Percentiles rank a stretch among this genome's conserved stretches.
These are phyloP conservation scores for Syncephalastrum racemosum DNA, from an alignment of 371 early-diverging fungal species.

Conservation along the genomic window DNA sequence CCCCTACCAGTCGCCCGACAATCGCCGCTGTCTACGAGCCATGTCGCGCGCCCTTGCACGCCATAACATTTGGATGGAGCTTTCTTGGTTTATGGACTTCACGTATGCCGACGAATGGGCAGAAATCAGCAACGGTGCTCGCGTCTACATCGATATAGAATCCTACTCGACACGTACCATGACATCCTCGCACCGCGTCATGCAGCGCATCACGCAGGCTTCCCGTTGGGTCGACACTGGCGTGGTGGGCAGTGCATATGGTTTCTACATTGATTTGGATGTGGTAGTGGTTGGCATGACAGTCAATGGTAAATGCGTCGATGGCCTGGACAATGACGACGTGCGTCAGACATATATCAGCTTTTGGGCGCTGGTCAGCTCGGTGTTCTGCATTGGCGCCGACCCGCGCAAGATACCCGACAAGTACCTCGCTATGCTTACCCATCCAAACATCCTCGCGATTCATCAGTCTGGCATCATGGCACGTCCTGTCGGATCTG, in stretches of 20 bases:
- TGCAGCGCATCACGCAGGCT: constrained; percentile 25
- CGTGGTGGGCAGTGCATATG: constrained; percentile 18
- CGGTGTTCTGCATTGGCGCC: constrained; percentile 35
- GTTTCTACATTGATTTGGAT: constrained; percentile 33
- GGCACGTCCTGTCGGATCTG: constrained; percentile 24
- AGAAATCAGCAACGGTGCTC: constrained; percentile 23
- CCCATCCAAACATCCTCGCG: constrained; percentile 25
- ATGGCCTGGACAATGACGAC: constrained; percentile 33
- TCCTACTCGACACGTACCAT: constrained; percentile 27
- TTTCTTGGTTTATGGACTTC: constrained; percentile 35
- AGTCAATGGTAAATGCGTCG: constrained; percentile 27
- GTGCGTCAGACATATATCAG: constrained; percentile 30
- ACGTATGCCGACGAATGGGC: constrained; percentile 29
- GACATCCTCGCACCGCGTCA: constrained; percentile 29
- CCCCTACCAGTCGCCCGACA: constrained; percentile 30
- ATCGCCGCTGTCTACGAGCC: constrained; percentile 22
- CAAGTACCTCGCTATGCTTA: constrained; percentile 26
- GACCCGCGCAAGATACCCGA: constrained; percentile 37
- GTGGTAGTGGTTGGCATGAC: constrained; percentile 37
- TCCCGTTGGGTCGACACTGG: constrained; percentile 23
- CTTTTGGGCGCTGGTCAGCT: constrained; percentile 37
- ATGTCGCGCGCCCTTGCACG: constrained; percentile 19
- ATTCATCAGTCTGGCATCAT: constrained; percentile 31
- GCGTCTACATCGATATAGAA: constrained; percentile 34
- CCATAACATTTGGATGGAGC: constrained; percentile 32